phyloP scores from a whole-genome alignment of 179 eudicot species.

The Spinacia oleracea region DNA sequence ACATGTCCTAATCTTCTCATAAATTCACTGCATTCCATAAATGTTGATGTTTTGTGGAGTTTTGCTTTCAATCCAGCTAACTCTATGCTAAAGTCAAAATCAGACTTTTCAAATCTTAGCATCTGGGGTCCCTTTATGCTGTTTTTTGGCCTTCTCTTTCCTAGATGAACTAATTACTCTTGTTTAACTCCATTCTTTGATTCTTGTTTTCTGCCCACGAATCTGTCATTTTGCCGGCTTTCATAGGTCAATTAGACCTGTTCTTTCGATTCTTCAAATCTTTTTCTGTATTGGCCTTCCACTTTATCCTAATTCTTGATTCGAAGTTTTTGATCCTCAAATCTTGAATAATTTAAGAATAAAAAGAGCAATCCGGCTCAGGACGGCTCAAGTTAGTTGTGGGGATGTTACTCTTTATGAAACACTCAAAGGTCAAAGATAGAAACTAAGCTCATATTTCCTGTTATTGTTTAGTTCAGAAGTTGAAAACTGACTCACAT shows the following conservation, averaged over 20 bases:
- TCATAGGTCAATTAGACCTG: neutral
- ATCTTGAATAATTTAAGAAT: slow-evolving; percentile 1
- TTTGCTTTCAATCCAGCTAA: slow-evolving; percentile 19
- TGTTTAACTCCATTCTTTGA: neutral
- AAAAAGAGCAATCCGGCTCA: slow-evolving; percentile 9
- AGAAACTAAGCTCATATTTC: neutral
- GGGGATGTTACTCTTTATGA: slow-evolving; percentile 32
- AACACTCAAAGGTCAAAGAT: slow-evolving; percentile 21
- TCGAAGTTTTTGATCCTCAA: neutral
- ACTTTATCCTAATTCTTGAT: neutral
- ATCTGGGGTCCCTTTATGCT: slow-evolving; percentile 9
- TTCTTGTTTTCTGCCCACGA: neutral
- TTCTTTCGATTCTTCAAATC: neutral
- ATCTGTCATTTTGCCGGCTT: slow-evolving; percentile 9
- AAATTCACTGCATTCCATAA: slow-evolving; percentile 19
- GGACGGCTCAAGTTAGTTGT: slow-evolving; percentile 36
- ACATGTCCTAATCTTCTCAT: slow-evolving; percentile 25
- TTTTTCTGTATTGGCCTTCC: slow-evolving; percentile 8
- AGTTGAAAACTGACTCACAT: neutral
- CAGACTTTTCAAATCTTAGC: slow-evolving; percentile 10
- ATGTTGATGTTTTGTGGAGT: slow-evolving; percentile 14
- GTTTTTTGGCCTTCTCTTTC: neutral
- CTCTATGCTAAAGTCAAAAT: slow-evolving; percentile 11
- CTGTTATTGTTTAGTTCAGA: too few relatives aligned
- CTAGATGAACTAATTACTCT: neutral